Evolutionary conservation across 768 basidiomycete species (phyloP).

Genomic region (Pisolithus tinctorius): DNA sequence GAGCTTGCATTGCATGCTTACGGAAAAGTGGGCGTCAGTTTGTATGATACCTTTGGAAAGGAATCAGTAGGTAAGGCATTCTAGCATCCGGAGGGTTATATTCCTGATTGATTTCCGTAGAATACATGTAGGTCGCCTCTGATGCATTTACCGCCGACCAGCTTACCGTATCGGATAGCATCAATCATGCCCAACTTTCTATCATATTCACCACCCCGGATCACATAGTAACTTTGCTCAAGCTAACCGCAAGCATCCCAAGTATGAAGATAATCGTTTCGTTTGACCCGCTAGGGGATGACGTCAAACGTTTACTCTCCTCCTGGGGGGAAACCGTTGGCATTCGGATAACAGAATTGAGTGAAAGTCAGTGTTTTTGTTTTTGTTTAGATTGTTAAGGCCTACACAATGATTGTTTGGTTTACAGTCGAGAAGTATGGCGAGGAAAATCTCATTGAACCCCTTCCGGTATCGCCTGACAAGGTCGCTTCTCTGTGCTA

Average conservation of each 20-base stretch:
- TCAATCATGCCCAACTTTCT: conserved; percentile 77
- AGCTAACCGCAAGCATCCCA: conserved; percentile 54
- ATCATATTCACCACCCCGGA: conserved; percentile 68
- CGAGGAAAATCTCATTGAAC: conserved; percentile 51
- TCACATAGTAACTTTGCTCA: conserved; percentile 74
- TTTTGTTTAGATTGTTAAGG: background rate
- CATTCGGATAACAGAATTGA: conserved; percentile 56
- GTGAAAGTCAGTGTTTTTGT: conserved; percentile 49
- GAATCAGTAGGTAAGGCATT: conserved; percentile 72
- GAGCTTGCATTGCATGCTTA: conserved; percentile 81
- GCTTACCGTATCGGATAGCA: conserved; percentile 36
- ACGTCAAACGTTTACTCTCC: conserved; percentile 48
- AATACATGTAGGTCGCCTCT: conserved; percentile 57
- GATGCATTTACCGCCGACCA: background rate
- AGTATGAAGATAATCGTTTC: conserved; percentile 70
- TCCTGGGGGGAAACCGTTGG: conserved; percentile 66
- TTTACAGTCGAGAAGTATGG: conserved; percentile 69
- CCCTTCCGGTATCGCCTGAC: conserved; percentile 53
- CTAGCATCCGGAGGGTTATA: background rate
- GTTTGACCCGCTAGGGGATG: conserved; percentile 55
- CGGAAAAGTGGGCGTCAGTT: conserved; percentile 73
- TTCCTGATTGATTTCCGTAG: conserved; percentile 29
- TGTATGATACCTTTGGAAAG: conserved; percentile 93
- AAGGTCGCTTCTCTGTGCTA: conserved; percentile 87
- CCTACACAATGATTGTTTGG: background rate